phyloP scores from a whole-genome alignment of 2,329 filamentous ascomycete species.

The Mariannaea sp. region DNA sequence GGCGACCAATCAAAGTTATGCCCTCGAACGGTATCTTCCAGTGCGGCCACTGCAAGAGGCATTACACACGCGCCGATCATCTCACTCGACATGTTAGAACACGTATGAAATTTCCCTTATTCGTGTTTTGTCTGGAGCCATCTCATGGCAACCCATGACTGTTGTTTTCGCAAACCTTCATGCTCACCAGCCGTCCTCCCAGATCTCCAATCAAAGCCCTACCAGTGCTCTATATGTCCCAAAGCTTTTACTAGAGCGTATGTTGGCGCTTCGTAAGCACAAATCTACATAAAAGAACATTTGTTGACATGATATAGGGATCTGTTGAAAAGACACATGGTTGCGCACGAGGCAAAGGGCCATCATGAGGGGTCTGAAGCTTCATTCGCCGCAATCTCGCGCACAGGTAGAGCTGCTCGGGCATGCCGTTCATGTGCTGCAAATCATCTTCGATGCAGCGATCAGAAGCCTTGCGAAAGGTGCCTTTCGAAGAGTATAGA shows the following conservation, averaged over 20 bases:
- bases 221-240: neutral
- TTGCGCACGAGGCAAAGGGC: neutral
- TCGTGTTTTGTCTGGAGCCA: too few relatives aligned
- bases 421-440: neutral
- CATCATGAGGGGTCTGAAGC: neutral
- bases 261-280: too few relatives aligned
- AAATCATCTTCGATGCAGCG: conserved; percentile 2
- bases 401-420: neutral
- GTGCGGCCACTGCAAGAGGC: conserved; percentile 1
- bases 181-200: too few relatives aligned
- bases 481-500: neutral
- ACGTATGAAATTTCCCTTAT: neutral
- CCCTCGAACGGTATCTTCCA: conserved; percentile 2
- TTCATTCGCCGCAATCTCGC: too few relatives aligned
- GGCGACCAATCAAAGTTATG: too few relatives aligned
- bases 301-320: neutral
- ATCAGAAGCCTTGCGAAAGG: neutral
- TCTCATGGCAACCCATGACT: too few relatives aligned
- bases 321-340: neutral
- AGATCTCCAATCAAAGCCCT: conserved; percentile 6
- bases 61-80: conserved; percentile 4
- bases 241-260: conserved; percentile 6
- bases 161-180: too few relatives aligned
- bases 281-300: accelerated
- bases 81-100: conserved; percentile 1